Conservation (phyloP, 768 basidiomycete genomes). For the Calocybe cyanea region DNA sequence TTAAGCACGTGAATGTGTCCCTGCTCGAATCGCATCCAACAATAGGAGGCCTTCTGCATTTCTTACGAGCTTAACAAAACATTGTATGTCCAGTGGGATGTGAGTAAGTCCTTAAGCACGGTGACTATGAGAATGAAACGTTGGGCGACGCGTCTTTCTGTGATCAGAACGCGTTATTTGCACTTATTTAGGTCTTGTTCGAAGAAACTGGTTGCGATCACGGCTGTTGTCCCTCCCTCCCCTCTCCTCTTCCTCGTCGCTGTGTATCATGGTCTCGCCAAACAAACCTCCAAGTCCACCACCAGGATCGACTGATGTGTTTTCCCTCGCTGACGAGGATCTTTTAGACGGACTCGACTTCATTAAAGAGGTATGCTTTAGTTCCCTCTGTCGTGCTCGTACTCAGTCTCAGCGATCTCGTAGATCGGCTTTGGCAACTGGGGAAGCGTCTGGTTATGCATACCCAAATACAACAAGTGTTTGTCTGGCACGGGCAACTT, state of each 20-base stretch:
- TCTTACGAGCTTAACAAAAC: no score
- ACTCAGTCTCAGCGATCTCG: not conserved
- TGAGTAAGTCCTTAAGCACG: no score
- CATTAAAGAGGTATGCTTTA: conserved; percentile 58
- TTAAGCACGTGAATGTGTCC: no score
- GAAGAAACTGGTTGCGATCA: conserved; percentile 21
- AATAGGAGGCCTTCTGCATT: no score
- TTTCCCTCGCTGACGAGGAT: conserved; percentile 70
- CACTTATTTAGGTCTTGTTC: conserved; percentile 37
- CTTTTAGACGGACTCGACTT: conserved; percentile 71
- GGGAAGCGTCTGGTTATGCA: conserved; percentile 86
- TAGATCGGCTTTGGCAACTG: conserved; percentile 92
- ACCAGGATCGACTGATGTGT: conserved; percentile 54
- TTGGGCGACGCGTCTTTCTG: conserved; percentile 12
- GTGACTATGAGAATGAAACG: no score
- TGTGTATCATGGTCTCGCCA: conserved; percentile 43
- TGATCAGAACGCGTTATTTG: conserved; percentile 27
- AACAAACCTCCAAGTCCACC: conserved; percentile 25
- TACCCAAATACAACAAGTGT: conserved; percentile 45
- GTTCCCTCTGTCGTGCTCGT: conserved; percentile 6
- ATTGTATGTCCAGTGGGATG: no score
- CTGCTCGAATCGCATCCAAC: no score
- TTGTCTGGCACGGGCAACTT: conserved; percentile 30
- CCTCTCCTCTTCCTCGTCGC: conserved; percentile 34
- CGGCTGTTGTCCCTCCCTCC: conserved; percentile 12